phyloP scores from a whole-genome alignment of 2,329 filamentous ascomycete species.

The Hypocreales sp. region DNA sequence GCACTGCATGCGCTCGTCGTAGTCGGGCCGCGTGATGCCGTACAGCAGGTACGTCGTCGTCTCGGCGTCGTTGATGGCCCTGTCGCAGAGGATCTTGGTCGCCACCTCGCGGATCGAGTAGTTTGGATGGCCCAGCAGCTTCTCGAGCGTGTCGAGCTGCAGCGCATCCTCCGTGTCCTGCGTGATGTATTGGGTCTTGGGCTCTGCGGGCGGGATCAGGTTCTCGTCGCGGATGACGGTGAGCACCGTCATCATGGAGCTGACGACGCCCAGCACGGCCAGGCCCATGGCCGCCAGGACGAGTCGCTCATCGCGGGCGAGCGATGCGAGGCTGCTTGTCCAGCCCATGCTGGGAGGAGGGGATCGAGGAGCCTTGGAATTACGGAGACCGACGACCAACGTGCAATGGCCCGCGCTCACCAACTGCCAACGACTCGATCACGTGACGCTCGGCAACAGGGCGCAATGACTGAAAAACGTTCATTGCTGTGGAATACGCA shows the following conservation, averaged over 20 bases:
- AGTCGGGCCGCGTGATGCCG: conserved; percentile 42
- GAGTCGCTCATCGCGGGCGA: conserved; percentile 33
- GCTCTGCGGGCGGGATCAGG: conserved; percentile 47
- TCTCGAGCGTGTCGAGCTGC: conserved; percentile 48
- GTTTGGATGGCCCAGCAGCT: conserved; percentile 54
- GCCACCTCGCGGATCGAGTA: conserved; percentile 57
- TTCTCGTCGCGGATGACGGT: conserved; percentile 45
- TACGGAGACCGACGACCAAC: no score
- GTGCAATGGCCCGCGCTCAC: no score
- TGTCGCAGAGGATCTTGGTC: conserved; percentile 39
- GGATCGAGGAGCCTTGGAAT: no score
- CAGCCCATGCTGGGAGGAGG: conserved; percentile 20
- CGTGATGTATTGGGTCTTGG: conserved; percentile 57
- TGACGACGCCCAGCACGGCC: conserved; percentile 41
- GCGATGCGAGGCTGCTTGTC: conserved; percentile 11
- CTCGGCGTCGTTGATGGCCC: conserved; percentile 41
- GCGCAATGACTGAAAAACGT: no score
- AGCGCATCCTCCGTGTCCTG: conserved; percentile 63
- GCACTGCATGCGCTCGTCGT: conserved; percentile 41
- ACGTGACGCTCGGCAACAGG: no score
- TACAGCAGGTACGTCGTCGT: conserved; percentile 35
- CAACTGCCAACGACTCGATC: no score
- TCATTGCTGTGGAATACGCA: no score
- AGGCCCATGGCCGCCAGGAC: conserved; percentile 38
- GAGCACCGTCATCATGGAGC: conserved; percentile 42